These are phyloP conservation scores for Fusarium secorum DNA, from an alignment of 2,329 filamentous ascomycete genomes.

Conservation along the genomic window DNA sequence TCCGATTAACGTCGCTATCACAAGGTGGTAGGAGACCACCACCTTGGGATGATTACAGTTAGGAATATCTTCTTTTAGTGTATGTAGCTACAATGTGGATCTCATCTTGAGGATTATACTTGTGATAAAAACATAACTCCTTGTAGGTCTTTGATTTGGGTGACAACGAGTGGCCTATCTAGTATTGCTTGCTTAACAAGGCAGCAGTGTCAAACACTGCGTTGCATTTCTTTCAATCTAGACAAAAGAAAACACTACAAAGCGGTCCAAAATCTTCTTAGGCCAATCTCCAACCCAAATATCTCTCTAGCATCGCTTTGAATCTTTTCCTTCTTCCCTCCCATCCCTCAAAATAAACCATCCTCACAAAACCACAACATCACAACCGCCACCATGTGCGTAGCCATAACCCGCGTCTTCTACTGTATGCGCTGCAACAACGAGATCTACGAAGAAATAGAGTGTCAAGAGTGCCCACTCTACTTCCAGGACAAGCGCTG, in stretches of 20 bases:
- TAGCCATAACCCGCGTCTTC: neutral
- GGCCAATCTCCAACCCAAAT: fast-evolving
- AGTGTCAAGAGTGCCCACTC: neutral
- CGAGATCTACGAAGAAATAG: neutral
- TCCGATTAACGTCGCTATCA: neutral
- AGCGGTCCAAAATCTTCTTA: fast-evolving
- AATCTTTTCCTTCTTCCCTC: too few species aligned
- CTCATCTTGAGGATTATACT: too few species aligned
- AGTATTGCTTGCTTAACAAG: neutral
- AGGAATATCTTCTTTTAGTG: neutral
- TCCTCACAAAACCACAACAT: neutral
- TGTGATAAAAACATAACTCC: too few species aligned
- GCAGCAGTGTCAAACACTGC: neutral
- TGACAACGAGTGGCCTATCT: fast-evolving
- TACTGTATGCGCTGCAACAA: neutral
- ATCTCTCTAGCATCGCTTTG: neutral
- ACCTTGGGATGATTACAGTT: fast-evolving
- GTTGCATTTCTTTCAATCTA: neutral
- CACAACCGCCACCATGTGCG: neutral
- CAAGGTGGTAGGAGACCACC: neutral
- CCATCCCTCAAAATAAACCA: neutral
- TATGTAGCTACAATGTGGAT: neutral
- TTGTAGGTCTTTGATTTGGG: neutral
- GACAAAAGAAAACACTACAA: fast-evolving
- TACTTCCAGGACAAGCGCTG: neutral